phyloP scores from a whole-genome alignment of 495 filamentous ascomycete genomes.

The Letharia columbiana region DNA sequence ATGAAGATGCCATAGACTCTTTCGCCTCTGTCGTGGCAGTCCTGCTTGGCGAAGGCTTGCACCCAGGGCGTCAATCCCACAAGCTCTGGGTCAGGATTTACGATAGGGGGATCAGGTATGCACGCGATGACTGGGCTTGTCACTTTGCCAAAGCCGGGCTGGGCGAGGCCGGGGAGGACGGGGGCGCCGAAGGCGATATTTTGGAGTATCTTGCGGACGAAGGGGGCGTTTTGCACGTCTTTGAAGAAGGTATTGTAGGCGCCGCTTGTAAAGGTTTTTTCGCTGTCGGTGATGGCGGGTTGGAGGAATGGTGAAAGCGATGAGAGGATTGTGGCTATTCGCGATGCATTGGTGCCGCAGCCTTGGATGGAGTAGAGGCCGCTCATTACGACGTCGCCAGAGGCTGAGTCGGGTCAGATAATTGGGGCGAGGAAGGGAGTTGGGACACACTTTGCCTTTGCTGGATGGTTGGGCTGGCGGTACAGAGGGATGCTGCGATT shows the following conservation, averaged over 20 bases:
- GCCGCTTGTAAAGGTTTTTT: not conserved
- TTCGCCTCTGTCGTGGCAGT: not conserved
- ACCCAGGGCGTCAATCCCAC: not conserved
- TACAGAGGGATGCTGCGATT: not conserved
- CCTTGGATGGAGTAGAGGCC: conserved; percentile 2
- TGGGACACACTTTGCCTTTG: not conserved
- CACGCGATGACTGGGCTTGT: not conserved
- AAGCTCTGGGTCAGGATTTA: not conserved
- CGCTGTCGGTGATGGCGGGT: not conserved
- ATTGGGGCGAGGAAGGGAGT: not conserved
- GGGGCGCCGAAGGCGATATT: not conserved
- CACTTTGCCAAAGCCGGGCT: not conserved
- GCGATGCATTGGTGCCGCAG: not conserved
- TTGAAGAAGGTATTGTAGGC: conserved; percentile 3
- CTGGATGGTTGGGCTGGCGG: not conserved
- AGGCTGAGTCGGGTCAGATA: not conserved
- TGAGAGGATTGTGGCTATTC: not conserved
- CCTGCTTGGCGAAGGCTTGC: not conserved
- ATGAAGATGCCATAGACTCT: not conserved
- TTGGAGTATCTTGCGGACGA: not conserved
- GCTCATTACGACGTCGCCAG: not conserved
- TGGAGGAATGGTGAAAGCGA: not conserved
- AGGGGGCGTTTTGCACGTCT: not conserved
- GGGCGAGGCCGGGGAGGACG: not conserved
- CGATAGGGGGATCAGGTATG: not conserved